Conservation (phyloP, 2,329 filamentous ascomycete genomes). For the Meredithiella fracta region DNA sequence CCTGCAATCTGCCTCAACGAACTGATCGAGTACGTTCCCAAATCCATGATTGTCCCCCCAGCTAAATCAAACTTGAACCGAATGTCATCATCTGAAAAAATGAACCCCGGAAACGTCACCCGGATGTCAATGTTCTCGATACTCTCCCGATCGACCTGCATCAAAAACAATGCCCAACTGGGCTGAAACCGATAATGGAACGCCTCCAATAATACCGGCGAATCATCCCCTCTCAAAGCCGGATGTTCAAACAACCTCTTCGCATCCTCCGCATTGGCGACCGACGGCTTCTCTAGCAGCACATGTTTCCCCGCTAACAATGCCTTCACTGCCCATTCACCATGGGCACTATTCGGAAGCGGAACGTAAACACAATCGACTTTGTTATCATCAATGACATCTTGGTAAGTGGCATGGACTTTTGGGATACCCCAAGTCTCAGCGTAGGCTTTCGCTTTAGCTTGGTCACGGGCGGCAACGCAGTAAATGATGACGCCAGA, state of each 20-base stretch:
- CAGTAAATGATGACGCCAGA: constrained; percentile 35
- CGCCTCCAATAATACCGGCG: constrained; percentile 35
- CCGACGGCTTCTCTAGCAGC: constrained; percentile 9
- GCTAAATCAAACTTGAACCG: constrained; percentile 27
- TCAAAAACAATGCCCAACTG: constrained; percentile 20
- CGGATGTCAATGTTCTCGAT: constrained; percentile 22
- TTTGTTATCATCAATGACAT: constrained; percentile 21
- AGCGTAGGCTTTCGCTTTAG: constrained; percentile 32
- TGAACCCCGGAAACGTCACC: constrained; percentile 20
- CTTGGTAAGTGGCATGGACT: constrained; percentile 33
- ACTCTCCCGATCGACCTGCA: constrained; percentile 24
- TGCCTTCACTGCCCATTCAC: constrained; percentile 30
- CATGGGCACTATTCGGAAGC: constrained; percentile 27
- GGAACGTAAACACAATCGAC: constrained; percentile 34
- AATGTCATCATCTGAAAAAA: constrained; percentile 26
- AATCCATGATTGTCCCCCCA: constrained; percentile 26
- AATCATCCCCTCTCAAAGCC: constrained; percentile 19
- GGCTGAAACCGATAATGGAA: constrained; percentile 37
- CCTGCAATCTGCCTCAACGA: constrained; percentile 25
- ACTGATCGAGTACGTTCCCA: constrained; percentile 26
- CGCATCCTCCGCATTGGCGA: constrained; percentile 23
- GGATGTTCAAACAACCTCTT: constrained; percentile 27
- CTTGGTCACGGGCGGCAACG: constrained; percentile 34
- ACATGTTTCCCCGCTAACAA: constrained; percentile 35
- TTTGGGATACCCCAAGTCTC: constrained; percentile 34